phyloP scores from a whole-genome alignment of 192 early-diverging fungal species.

The Coemansia reversa region DNA sequence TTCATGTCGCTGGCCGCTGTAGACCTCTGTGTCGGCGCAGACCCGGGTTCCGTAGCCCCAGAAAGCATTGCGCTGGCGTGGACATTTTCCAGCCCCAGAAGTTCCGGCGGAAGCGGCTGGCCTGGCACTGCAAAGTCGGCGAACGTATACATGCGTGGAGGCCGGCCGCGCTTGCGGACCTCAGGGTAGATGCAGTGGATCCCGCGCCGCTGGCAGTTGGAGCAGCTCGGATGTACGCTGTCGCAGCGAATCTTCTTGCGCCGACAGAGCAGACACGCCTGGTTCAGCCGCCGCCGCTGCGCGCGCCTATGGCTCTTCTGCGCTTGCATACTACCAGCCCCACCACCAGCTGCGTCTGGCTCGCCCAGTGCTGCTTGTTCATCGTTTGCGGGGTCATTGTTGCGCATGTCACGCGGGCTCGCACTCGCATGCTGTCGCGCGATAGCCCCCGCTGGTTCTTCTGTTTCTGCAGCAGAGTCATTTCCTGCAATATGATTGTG shows the following conservation, averaged over 20 bases:
- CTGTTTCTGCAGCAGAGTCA: background rate
- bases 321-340: background rate
- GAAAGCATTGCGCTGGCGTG: slow-evolving; percentile 45
- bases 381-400: slow-evolving; percentile 11
- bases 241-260: slow-evolving; percentile 55
- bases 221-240: slow-evolving; percentile 47
- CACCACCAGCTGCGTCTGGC: background rate
- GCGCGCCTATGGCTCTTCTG: slow-evolving; percentile 16
- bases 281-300: slow-evolving; percentile 52
- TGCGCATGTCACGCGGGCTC: slow-evolving; percentile 19
- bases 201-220: slow-evolving; percentile 50
- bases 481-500: background rate
- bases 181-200: slow-evolving; percentile 55
- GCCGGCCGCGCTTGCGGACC: slow-evolving; percentile 47
- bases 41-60: background rate
- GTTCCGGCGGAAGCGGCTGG: slow-evolving; percentile 50
- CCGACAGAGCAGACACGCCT: slow-evolving; percentile 51
- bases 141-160: slow-evolving; percentile 54
- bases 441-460: background rate
- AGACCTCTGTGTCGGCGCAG: background rate
- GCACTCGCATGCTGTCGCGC: slow-evolving; percentile 3
- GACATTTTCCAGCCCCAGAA: slow-evolving; percentile 33
- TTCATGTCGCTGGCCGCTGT: slow-evolving; percentile 14
- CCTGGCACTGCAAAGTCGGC: slow-evolving; percentile 49
- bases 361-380: background rate